Conservation (phyloP, 352 stramenopile genomes). For the Pythium periplocum region DNA sequence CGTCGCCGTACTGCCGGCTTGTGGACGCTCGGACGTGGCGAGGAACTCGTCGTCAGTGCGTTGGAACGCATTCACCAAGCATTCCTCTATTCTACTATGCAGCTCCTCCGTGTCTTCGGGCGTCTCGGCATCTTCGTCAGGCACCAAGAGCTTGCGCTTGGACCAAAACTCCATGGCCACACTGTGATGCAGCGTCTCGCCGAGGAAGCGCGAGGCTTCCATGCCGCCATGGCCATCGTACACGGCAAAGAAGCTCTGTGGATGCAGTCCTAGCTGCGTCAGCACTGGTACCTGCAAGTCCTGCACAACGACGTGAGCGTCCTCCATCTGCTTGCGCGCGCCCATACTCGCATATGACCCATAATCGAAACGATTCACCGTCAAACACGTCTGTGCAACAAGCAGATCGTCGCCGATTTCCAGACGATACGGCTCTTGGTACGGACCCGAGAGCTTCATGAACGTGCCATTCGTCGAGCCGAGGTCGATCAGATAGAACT, state of each 20-base stretch:
- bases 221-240: slow-evolving; percentile 96
- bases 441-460: slow-evolving; percentile 93
- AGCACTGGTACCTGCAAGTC: slow-evolving; percentile 65
- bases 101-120: slow-evolving; percentile 3
- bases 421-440: slow-evolving; percentile 90
- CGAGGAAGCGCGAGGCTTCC: slow-evolving; percentile 89
- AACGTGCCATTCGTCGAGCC: slow-evolving; percentile 93
- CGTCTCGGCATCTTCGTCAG: slow-evolving; percentile 36
- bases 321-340: slow-evolving; percentile 94
- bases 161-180: slow-evolving; percentile 53
- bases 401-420: slow-evolving; percentile 95
- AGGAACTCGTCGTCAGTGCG: slow-evolving; percentile 72
- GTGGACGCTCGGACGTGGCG: slow-evolving; percentile 49
- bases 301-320: slow-evolving; percentile 94
- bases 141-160: slow-evolving; percentile 38
- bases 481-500: slow-evolving; percentile 84
- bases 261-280: slow-evolving; percentile 47
- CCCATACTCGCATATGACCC: slow-evolving; percentile 93
- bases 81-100: slow-evolving; percentile 31
- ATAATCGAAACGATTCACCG: slow-evolving; percentile 96
- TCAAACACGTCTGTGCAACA: slow-evolving; percentile 94
- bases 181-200: slow-evolving; percentile 66
- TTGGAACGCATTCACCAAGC: slow-evolving; percentile 52
- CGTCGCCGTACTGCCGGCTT: slow-evolving; percentile 92
- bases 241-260: slow-evolving; percentile 93